Evolutionary conservation across 1,284 basidiomycete species (phyloP).

Genomic region (Cryptococcus maquisensis): DNA sequence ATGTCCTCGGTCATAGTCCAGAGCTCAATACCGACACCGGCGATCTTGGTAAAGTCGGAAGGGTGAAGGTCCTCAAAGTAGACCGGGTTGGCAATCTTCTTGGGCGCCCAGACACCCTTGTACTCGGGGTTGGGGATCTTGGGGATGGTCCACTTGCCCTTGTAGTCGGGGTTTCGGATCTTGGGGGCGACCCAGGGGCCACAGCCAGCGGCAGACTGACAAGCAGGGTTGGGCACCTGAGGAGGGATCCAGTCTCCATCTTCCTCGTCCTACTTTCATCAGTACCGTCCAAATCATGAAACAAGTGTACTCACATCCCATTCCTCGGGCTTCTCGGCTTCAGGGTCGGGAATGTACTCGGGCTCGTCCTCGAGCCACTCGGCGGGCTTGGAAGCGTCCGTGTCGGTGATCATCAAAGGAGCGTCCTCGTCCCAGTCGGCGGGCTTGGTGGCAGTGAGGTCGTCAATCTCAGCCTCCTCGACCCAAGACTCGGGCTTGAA

Average conservation of each 20-base stretch:
- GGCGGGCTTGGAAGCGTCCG: slow-evolving; percentile 81
- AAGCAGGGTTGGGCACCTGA: slow-evolving; percentile 81
- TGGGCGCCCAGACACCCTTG: slow-evolving; percentile 92
- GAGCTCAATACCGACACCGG: slow-evolving; percentile 91
- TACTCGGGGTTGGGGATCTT: slow-evolving; percentile 95
- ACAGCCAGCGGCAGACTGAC: slow-evolving; percentile 84
- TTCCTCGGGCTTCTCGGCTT: slow-evolving; percentile 95
- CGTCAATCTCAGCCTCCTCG: slow-evolving; percentile 77
- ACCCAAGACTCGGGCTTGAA: slow-evolving; percentile 92
- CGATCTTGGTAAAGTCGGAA: slow-evolving; percentile 80
- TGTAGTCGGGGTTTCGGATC: slow-evolving; percentile 87
- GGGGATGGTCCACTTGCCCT: slow-evolving; percentile 92
- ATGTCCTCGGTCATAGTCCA: slow-evolving; percentile 99
- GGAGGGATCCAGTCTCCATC: slow-evolving; percentile 98
- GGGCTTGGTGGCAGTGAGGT: slow-evolving; percentile 82
- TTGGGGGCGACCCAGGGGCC: slow-evolving; percentile 84
- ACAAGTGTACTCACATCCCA: slow-evolving; percentile 64
- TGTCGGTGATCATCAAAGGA: slow-evolving; percentile 83
- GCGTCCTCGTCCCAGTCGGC: slow-evolving; percentile 95
- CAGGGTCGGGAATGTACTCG: slow-evolving; percentile 78
- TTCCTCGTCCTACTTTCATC: slow-evolving; percentile 64
- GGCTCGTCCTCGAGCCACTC: slow-evolving; percentile 95
- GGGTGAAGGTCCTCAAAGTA: slow-evolving; percentile 88
- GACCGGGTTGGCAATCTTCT: slow-evolving; percentile 85
- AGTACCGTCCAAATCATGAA: not conserved